A percentile compares a stretch with the other conserved stretches of the same genome.
phyloP scores from a whole-genome alignment of 2,329 filamentous ascomycete species.

The Aspergillus oerlinghausenensis region DNA sequence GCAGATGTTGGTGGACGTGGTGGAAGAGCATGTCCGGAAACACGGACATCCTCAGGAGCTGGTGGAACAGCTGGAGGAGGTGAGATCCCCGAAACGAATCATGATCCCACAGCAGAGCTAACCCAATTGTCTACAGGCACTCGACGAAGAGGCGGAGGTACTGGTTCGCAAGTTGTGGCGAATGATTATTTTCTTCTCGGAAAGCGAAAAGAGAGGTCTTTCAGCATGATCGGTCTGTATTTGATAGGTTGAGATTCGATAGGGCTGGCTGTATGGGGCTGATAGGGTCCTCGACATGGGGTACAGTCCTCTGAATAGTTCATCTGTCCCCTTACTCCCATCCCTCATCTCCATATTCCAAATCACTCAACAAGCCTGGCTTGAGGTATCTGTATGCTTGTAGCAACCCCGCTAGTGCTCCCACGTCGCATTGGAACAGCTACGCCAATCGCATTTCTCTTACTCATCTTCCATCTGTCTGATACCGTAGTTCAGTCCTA shows the following conservation, averaged over 20 bases:
- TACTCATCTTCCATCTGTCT: background rate
- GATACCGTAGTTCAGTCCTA: background rate
- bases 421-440: background rate
- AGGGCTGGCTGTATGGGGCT: background rate
- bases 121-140: constrained; percentile 52
- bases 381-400: background rate
- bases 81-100: constrained; percentile 41
- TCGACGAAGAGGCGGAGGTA: constrained; percentile 92
- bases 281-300: background rate
- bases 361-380: background rate
- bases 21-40: constrained; percentile 78
- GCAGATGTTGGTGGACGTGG: constrained; percentile 87
- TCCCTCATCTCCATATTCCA: background rate
- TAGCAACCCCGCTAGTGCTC: background rate
- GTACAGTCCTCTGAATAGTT: background rate
- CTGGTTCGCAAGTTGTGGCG: constrained; percentile 96
- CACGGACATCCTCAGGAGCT: constrained; percentile 71
- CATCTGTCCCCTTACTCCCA: background rate
- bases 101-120: constrained; percentile 20
- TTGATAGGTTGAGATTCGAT: background rate
- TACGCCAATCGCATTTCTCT: background rate
- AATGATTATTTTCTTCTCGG: constrained; percentile 97
- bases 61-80: constrained; percentile 78
- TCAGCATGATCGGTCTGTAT: constrained; percentile 49
- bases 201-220: constrained; percentile 85